Evolutionary conservation across 2,329 filamentous ascomycete species (phyloP), one percentile per base, ranked within the genome.

Genomic region (Xylariaceae sp.): DNA sequence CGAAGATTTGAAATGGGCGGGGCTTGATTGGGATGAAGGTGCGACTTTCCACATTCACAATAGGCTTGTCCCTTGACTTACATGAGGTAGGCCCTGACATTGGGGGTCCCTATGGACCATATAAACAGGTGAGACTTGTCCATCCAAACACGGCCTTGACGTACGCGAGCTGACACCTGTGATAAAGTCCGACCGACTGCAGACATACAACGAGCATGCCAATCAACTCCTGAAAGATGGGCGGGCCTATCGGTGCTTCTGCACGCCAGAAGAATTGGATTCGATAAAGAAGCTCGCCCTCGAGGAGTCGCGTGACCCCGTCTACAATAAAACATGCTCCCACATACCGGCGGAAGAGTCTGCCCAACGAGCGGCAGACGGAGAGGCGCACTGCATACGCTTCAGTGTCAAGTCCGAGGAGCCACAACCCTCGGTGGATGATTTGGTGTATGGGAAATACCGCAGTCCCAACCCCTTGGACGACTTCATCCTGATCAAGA

Each of bases 211-310:
- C 47, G 61, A 79, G 40, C 79, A 95, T 57, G 81, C 83, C 5
- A 61, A 84, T 29, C 65, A 74, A 9, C 70, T 98, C 9, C 61
- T 98, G 3, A 63, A 79, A 4, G 70, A 73, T 6, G 85, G 81
- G 8, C 75, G 83, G 44, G 92, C 88, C 5, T 98, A 97, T 61
- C 81, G 90, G 46, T 98, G 92, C 62, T 98, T 98, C 68, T 98
- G 92, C 64, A 79, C 79, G 0, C 62, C 81, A 0, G 76, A 86
- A 41, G 77, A 84, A 19, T 71, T 94, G 3, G 75, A 85, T 42
- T 65, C 69, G 6, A 76, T 85, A 48, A 85, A 81, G 40, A 70
- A 74, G 50, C 70, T 76, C 46, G 74, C 77, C 44, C 78, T 80
- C 51, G 68, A 76, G 18, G 60, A 61, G 13, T 68, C 67, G 28